A percentile compares a stretch with the other conserved stretches of the same genome.
phyloP scores from a whole-genome alignment of 2,329 filamentous ascomycete species.

The Claviceps humidiphila region DNA sequence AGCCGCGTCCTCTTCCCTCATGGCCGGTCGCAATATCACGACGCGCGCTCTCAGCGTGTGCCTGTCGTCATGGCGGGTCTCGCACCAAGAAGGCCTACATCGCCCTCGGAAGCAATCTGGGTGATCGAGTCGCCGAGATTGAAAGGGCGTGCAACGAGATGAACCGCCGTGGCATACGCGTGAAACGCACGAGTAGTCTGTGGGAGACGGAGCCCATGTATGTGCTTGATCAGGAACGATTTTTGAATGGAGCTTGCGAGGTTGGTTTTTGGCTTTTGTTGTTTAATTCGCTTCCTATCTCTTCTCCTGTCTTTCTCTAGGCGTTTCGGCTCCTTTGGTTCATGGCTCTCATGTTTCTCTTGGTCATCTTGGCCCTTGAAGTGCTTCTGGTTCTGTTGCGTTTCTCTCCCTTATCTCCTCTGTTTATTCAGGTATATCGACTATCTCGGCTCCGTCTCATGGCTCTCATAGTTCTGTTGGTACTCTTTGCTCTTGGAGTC shows the following conservation, averaged over 20 bases:
- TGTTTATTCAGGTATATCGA: no score
- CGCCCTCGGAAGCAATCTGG: constrained; percentile 85
- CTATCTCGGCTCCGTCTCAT: no score
- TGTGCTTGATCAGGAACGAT: constrained; percentile 72
- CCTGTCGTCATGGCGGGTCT: constrained; percentile 22
- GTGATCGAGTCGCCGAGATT: constrained; percentile 72
- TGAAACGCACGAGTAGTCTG: constrained; percentile 71
- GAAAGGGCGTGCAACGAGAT: constrained; percentile 72
- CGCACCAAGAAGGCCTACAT: constrained; percentile 52
- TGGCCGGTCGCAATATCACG: not conserved
- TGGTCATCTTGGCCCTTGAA: no score
- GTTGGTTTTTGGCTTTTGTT: constrained; percentile 27
- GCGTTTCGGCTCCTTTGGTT: no score
- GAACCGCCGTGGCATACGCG: constrained; percentile 55
- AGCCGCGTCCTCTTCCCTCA: not conserved
- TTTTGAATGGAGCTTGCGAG: constrained; percentile 88
- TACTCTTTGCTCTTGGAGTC: no score
- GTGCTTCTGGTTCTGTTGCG: no score
- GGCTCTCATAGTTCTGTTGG: no score
- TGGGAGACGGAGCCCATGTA: constrained; percentile 99
- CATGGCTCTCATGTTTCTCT: no score
- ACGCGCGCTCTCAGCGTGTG: constrained; percentile 18
- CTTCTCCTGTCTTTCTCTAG: not conserved
- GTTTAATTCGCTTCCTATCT: not conserved
- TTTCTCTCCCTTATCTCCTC: no score